Conservation (phyloP, 768 basidiomycete species). For the Mycena galopus region DNA sequence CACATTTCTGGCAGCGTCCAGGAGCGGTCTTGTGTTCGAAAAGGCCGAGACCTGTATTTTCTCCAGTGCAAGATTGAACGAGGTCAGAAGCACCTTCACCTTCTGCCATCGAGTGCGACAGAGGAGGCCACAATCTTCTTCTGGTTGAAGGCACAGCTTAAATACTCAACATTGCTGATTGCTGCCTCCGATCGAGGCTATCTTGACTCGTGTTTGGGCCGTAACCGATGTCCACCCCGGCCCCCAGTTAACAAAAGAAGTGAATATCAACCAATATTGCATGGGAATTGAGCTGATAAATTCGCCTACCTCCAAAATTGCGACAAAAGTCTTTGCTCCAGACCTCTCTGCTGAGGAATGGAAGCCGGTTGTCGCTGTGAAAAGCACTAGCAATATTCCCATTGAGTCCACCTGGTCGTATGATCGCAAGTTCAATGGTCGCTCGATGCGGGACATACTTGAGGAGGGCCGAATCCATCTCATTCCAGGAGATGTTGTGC, state of each 20-base stretch:
- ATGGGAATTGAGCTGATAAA: constrained; percentile 16
- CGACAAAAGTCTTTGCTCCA: constrained; percentile 5
- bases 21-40: not conserved
- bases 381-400: constrained; percentile 20
- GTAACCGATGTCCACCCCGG: not conserved
- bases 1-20: not conserved
- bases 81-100: too few species aligned
- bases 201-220: constrained; percentile 1
- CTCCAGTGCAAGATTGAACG: not conserved
- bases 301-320: constrained; percentile 10
- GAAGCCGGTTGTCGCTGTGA: constrained; percentile 6
- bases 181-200: constrained; percentile 1
- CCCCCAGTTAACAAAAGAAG: not conserved
- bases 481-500: too few species aligned
- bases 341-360: constrained; percentile 1
- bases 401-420: constrained; percentile 29
- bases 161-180: constrained; percentile 3
- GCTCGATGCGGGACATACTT: not conserved
- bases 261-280: constrained; percentile 17
- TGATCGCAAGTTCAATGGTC: constrained; percentile 21
- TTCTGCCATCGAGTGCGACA: too few species aligned
- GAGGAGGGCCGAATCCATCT: constrained; percentile 12
- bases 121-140: not conserved
- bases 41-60: not conserved
- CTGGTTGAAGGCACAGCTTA: constrained; percentile 3